These are phyloP conservation scores for Monsonia emarginata DNA, from an alignment of 441 rosid genomes.

Conservation along the genomic window DNA sequence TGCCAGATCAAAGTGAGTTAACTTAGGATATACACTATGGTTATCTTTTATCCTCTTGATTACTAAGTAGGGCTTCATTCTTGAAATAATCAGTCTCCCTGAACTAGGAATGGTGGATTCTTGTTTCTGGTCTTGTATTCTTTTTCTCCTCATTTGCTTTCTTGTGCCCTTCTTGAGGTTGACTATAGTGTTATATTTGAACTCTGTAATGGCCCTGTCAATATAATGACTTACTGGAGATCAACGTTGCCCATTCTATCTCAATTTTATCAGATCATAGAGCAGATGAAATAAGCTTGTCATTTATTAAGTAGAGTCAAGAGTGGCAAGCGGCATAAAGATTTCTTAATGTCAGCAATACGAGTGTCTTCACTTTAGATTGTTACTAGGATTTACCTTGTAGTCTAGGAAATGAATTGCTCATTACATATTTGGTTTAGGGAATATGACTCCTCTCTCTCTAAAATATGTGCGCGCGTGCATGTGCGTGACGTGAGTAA, in stretches of 20 bases:
- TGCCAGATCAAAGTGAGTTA: conserved; percentile 65
- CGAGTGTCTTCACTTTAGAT: too few relatives aligned
- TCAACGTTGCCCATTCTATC: neutral
- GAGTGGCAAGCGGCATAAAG: too few relatives aligned
- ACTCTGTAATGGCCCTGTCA: neutral
- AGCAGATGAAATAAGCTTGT: neutral
- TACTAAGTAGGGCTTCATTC: neutral
- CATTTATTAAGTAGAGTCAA: too few relatives aligned
- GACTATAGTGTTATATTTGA: neutral
- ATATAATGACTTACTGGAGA: neutral
- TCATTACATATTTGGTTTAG: too few relatives aligned
- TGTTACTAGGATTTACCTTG: too few relatives aligned
- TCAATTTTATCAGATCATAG: neutral
- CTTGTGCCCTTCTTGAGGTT: neutral
- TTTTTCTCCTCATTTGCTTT: neutral
- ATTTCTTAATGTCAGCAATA: too few relatives aligned
- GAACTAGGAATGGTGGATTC: neutral
- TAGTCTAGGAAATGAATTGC: too few relatives aligned
- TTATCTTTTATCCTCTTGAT: neutral
- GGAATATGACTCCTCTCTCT: too few relatives aligned
- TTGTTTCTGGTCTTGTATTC: neutral
- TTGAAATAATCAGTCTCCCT: neutral
- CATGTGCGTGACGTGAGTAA: neutral
- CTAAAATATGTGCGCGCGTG: neutral
- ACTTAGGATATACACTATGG: neutral